phyloP scores from a whole-genome alignment of 2,329 filamentous ascomycete genomes.

The Huntiella moniliformis region DNA sequence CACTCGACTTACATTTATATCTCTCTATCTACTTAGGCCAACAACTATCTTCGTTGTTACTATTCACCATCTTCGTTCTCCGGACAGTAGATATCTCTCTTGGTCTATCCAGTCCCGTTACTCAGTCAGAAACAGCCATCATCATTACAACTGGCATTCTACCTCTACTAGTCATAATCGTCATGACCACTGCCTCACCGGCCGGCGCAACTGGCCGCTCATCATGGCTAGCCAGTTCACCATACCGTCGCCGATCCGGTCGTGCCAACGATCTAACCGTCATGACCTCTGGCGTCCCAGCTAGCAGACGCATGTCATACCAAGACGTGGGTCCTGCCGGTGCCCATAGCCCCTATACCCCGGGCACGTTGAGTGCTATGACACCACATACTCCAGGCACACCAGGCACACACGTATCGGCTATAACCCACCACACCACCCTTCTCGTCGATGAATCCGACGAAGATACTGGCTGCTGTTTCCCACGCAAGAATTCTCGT shows the following conservation, averaged over 20 bases:
- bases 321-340: neutral
- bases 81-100: constrained; percentile 22
- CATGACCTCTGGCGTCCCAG: neutral
- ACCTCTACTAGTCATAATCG: constrained; percentile 20
- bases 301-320: neutral
- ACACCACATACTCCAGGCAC: constrained; percentile 2
- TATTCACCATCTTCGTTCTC: constrained; percentile 24
- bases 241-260: constrained; percentile 6
- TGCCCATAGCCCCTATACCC: neutral
- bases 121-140: constrained; percentile 22
- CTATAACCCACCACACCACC: constrained; percentile 2
- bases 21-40: constrained; percentile 16
- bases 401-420: neutral
- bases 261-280: constrained; percentile 7
- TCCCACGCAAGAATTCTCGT: neutral
- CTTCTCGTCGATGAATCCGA: neutral
- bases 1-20: no score
- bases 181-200: constrained; percentile 22
- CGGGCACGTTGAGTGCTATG: neutral
- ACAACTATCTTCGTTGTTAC: constrained; percentile 20
- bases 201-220: constrained; percentile 22
- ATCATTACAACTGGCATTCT: constrained; percentile 24
- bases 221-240: constrained; percentile 23
- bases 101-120: constrained; percentile 19
- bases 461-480: constrained; percentile 1